Conservation (phyloP, 805 yeast species). For the Ascoidea rubescens region DNA sequence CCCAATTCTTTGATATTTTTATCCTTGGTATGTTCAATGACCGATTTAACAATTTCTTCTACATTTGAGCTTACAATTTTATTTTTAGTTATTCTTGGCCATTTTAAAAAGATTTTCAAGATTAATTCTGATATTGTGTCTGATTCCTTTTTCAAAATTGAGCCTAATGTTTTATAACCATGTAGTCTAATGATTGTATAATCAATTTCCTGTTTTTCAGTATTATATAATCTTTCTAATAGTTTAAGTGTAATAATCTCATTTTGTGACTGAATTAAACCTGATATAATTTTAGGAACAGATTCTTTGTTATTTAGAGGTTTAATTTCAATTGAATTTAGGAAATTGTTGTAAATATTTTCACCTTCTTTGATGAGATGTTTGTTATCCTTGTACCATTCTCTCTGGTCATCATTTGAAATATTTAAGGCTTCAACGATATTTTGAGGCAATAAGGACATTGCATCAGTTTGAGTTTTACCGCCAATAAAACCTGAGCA, state of each 20-base stretch:
- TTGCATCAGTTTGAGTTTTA: slow-evolving; percentile 90
- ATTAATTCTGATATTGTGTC: slow-evolving; percentile 17
- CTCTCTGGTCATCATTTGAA: slow-evolving; percentile 49
- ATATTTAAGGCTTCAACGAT: slow-evolving; percentile 82
- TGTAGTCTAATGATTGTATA: slow-evolving; percentile 59
- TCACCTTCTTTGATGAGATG: slow-evolving; percentile 33
- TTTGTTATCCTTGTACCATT: slow-evolving; percentile 41
- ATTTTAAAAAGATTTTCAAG: slow-evolving; percentile 39
- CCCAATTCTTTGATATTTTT: slow-evolving; percentile 21
- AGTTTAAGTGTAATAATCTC: slow-evolving; percentile 47
- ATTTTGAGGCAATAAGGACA: slow-evolving; percentile 68
- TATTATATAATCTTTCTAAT: slow-evolving; percentile 47
- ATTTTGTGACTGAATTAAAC: slow-evolving; percentile 67
- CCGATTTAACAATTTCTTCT: slow-evolving; percentile 41
- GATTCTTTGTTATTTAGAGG: slow-evolving; percentile 37
- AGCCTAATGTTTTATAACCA: slow-evolving; percentile 71
- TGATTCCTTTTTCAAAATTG: slow-evolving; percentile 30
- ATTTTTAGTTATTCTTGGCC: slow-evolving; percentile 68
- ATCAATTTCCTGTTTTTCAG: slow-evolving; percentile 37
- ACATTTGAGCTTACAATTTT: slow-evolving; percentile 64
- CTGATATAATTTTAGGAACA: slow-evolving; percentile 69
- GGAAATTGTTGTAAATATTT: slow-evolving; percentile 50
- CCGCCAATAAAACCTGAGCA: slow-evolving; percentile 95
- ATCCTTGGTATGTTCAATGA: slow-evolving; percentile 18
- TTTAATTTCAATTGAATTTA: slow-evolving; percentile 38